phyloP scores from a whole-genome alignment of 2,329 filamentous ascomycete genomes.

The Colletotrichum spaethianum region DNA sequence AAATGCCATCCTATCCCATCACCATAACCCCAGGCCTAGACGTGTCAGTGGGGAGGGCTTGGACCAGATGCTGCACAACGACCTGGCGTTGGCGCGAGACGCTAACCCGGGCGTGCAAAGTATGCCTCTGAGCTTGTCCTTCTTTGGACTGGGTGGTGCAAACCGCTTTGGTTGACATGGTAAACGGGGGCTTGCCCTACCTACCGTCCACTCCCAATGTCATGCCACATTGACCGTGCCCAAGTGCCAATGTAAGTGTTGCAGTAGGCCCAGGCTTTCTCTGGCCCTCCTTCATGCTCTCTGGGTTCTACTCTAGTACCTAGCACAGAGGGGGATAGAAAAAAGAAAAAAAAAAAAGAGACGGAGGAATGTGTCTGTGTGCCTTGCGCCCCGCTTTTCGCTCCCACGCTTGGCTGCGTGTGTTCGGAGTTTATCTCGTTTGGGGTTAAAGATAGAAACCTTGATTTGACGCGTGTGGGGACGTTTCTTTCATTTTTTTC shows the following conservation, averaged over 20 bases:
- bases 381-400: conserved; percentile 11
- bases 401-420: conserved; percentile 29
- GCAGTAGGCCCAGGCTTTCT: conserved; percentile 31
- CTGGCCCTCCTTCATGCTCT: neutral
- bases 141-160: neutral
- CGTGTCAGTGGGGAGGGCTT: neutral
- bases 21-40: neutral
- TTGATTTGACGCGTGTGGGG: conserved; percentile 38
- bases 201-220: neutral
- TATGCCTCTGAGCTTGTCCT: neutral
- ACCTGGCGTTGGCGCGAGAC: neutral
- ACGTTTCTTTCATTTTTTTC: conserved; percentile 13
- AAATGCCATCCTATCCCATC: neutral
- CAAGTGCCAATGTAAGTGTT: neutral
- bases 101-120: conserved; percentile 5
- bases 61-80: neutral
- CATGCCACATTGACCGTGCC: neutral
- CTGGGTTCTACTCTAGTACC: neutral
- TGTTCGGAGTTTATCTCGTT: conserved; percentile 41
- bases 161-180: neutral
- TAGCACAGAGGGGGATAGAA: neutral
- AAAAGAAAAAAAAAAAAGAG: too few relatives aligned
- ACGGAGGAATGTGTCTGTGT: conserved; percentile 9
- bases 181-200: neutral
- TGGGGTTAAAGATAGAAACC: conserved; percentile 41